Conservation (phyloP, 2,329 filamentous ascomycete genomes). For the Clarireedia homoeocarpa region DNA sequence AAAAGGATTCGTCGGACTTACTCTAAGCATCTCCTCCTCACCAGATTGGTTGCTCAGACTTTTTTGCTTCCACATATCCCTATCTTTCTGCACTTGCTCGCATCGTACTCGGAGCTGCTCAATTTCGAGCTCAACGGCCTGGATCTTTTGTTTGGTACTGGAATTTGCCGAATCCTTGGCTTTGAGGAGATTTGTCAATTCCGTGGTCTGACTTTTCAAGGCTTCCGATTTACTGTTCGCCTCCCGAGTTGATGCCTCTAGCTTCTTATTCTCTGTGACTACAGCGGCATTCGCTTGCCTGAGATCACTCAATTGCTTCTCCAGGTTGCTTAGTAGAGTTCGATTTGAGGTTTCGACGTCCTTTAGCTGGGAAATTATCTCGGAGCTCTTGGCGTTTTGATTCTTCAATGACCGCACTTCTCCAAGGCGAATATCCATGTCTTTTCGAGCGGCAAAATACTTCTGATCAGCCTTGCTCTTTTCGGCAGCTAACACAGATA, state of each 20-base stretch:
- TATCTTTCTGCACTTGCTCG: constrained; percentile 71
- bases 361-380: constrained; percentile 90
- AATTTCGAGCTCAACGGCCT: constrained; percentile 63
- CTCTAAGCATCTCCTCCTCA: constrained; percentile 78
- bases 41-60: constrained; percentile 72
- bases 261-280: constrained; percentile 62
- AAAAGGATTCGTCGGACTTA: constrained; percentile 42
- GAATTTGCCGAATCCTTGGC: constrained; percentile 60
- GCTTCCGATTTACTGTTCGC: constrained; percentile 62
- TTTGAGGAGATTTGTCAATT: constrained; percentile 67
- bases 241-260: constrained; percentile 67
- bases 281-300: constrained; percentile 70
- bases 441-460: constrained; percentile 92
- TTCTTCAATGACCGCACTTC: constrained; percentile 73
- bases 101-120: constrained; percentile 73
- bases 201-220: constrained; percentile 65
- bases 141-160: constrained; percentile 46
- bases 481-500: constrained; percentile 68
- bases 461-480: constrained; percentile 97
- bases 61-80: constrained; percentile 81
- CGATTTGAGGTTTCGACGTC: constrained; percentile 76
- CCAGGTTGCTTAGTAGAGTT: constrained; percentile 70
- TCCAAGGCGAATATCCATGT: constrained; percentile 74
- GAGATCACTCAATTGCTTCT: constrained; percentile 82
- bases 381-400: constrained; percentile 83